Evolutionary conservation across 2,329 filamentous ascomycete species (phyloP).

Genomic region (Colletotrichum noveboracense): DNA sequence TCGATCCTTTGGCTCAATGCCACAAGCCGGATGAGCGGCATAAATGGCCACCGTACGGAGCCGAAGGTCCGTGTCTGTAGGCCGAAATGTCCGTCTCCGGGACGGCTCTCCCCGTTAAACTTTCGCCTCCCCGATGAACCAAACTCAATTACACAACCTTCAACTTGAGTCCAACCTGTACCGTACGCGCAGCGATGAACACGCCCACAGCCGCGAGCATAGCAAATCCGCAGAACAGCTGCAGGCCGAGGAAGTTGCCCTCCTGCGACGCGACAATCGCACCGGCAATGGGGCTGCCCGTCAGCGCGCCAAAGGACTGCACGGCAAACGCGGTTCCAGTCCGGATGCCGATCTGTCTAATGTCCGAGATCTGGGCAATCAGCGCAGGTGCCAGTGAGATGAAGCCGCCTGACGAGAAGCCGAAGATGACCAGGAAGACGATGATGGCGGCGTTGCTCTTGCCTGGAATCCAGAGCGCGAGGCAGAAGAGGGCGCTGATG

Average conservation of each 20-base stretch:
- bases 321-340: slow-evolving; percentile 69
- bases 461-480: slow-evolving; percentile 55
- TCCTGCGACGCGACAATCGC: slow-evolving; percentile 58
- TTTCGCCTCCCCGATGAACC: not conserved
- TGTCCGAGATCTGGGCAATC: slow-evolving; percentile 73
- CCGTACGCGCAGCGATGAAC: slow-evolving; percentile 35
- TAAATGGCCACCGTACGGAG: not conserved
- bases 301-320: slow-evolving; percentile 68
- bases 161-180: slow-evolving; percentile 38
- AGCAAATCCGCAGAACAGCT: slow-evolving; percentile 68
- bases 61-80: not conserved
- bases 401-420: slow-evolving; percentile 71
- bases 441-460: slow-evolving; percentile 62
- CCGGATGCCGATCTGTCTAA: slow-evolving; percentile 72
- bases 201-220: slow-evolving; percentile 36
- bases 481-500: slow-evolving; percentile 49
- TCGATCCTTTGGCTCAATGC: not conserved
- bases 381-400: slow-evolving; percentile 67
- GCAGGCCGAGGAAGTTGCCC: slow-evolving; percentile 62
- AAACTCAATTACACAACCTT: slow-evolving; percentile 30
- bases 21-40: not conserved
- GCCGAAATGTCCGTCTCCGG: not conserved
- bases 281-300: slow-evolving; percentile 71
- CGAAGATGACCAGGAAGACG: slow-evolving; percentile 71
- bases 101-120: not conserved